These are phyloP conservation scores for Trebouxia sp. DNA, from an alignment of 139 green algal species.

Conservation along the genomic window DNA sequence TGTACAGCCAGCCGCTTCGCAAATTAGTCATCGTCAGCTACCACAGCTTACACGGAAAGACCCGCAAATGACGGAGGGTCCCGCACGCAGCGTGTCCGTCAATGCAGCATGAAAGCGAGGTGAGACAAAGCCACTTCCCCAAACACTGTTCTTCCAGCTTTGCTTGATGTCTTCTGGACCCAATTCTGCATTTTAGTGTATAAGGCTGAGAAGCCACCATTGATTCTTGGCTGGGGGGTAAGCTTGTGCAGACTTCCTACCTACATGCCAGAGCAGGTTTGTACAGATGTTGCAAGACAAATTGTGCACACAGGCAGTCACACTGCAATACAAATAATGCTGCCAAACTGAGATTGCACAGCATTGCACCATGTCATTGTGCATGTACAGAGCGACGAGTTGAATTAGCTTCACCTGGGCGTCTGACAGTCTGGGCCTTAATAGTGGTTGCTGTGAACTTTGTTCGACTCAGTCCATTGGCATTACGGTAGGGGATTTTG, in stretches of 20 bases:
- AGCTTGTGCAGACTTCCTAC: slow-evolving; percentile 14
- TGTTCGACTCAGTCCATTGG: neutral
- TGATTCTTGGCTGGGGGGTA: slow-evolving; percentile 8
- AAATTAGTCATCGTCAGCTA: neutral
- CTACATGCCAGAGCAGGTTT: slow-evolving; percentile 14
- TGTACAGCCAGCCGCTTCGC: neutral
- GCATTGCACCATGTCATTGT: too few species aligned
- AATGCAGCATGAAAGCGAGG: too few species aligned
- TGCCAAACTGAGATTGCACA: neutral
- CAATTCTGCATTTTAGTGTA: slow-evolving; percentile 13
- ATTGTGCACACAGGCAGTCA: slow-evolving; percentile 23
- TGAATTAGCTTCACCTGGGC: too few species aligned
- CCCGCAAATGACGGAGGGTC: neutral
- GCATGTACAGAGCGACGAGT: too few species aligned
- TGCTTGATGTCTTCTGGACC: too few species aligned
- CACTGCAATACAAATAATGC: slow-evolving; percentile 3
- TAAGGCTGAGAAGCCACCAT: slow-evolving; percentile 19
- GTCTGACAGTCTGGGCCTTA: too few species aligned
- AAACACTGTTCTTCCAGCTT: too few species aligned
- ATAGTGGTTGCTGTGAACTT: too few species aligned
- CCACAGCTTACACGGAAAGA: slow-evolving; percentile 4
- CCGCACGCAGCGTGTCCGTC: neutral
- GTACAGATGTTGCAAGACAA: slow-evolving; percentile 19
- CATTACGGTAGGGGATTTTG: neutral
- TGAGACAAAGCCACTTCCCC: too few species aligned